Base-by-base conservation (phyloP, 352 stramenopile genomes). In the Phytophthora hibernalis region DNA sequence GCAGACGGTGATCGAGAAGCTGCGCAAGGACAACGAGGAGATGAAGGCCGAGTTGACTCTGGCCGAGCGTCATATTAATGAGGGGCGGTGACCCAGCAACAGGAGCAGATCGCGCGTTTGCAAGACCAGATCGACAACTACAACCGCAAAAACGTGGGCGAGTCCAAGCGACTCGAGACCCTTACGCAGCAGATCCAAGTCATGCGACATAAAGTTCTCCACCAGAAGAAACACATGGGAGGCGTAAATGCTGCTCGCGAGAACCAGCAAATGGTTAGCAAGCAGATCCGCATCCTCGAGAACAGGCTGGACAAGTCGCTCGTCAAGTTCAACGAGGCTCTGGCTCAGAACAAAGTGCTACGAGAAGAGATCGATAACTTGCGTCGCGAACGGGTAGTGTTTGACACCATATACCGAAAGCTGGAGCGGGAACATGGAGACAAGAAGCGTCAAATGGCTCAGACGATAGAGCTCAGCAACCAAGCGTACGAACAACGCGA, bases 261-360 rank as follows among this genome's bases (percentile, higher is more conserved):
- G 73, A 99, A 98, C 75, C 89, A 98, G 57, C 83, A 96, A 70
- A 96, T 98, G 81, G 86, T 99, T 24, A 85, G 95, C 72, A 99
- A 99, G 76, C 96, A 98, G 81, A 98, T 98, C 47, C 85, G 85
- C 37, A 98, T 98, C 50, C 76, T 99, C n/a, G 97, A 99, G 68
- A 98, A 98, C 75, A 86, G 94, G 1, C 80, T 99, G 38, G 96
- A 99, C 78, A 98, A 99, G 78, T 96, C 96, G 24, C 79, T 99
- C 15, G 79, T 98, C 30, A 99, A 98, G 72, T 99, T 98, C 60
- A 99, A 99, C 72, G 95, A 99, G 68, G 90, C 90, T 43, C 82
- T 99, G 8, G 91, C 93, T 13, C 77, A 95, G 33, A 98, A 98
- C 72, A 98, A 98, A 66, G 68, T 83, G 21, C 61, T 98, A 24